These are phyloP conservation scores for Xylaria intraflava DNA, from an alignment of 495 filamentous ascomycete genomes.

Conservation along the genomic window DNA sequence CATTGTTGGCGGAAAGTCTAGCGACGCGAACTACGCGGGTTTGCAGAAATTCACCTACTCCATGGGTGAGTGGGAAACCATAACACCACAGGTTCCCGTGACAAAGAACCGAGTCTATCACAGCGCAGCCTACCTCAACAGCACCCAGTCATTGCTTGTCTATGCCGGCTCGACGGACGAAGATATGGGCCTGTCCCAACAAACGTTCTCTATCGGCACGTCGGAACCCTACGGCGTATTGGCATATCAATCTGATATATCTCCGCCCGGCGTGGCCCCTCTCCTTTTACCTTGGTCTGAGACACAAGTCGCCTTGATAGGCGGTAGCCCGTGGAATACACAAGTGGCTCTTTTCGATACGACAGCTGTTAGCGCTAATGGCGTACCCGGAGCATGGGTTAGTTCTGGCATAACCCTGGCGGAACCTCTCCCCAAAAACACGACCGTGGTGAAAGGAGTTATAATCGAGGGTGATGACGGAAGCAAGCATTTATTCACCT, in stretches of 20 bases:
- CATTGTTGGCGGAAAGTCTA: constrained; percentile 69
- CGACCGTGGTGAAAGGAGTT: constrained; percentile 46
- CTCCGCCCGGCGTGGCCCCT: constrained; percentile 59
- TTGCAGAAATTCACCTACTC: constrained; percentile 77
- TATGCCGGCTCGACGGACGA: constrained; percentile 70
- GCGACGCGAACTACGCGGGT: constrained; percentile 57
- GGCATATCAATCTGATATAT: constrained; percentile 42
- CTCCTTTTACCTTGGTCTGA: constrained; percentile 72
- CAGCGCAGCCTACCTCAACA: constrained; percentile 66
- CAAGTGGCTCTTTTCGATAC: constrained; percentile 59
- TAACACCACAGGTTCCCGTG: constrained; percentile 46
- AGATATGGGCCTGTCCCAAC: constrained; percentile 48
- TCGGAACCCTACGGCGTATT: constrained; percentile 50
- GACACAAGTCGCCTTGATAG: constrained; percentile 65
- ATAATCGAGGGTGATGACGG: constrained; percentile 66
- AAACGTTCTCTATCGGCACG: constrained; percentile 70
- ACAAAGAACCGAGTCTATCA: constrained; percentile 67
- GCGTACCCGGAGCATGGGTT: constrained; percentile 50
- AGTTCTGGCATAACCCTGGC: constrained; percentile 55
- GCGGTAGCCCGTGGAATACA: constrained; percentile 60
- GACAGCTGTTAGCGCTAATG: background rate
- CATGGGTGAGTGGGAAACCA: constrained; percentile 66
- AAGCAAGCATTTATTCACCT: constrained; percentile 76
- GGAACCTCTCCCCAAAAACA: constrained; percentile 49
- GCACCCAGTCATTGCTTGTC: constrained; percentile 64